These are phyloP conservation scores for Trichosporon sp. DNA, from an alignment of 1,284 basidiomycete species.

Conservation along the genomic window DNA sequence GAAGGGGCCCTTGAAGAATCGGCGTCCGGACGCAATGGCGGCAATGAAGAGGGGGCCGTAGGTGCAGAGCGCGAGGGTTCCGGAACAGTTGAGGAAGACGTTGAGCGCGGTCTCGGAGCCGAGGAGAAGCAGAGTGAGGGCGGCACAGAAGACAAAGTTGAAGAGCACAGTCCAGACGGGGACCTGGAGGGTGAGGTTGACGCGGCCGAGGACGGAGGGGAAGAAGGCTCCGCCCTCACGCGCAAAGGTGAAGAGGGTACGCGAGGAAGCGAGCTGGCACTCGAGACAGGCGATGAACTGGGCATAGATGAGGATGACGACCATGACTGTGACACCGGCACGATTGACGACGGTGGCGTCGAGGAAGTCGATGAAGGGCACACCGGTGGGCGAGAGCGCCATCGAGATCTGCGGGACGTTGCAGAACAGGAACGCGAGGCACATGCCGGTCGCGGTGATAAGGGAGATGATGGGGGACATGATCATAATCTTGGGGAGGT, in stretches of 20 bases:
- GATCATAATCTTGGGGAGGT: constrained; percentile 21
- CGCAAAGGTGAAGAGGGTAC: constrained; percentile 22
- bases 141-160: constrained; percentile 19
- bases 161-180: constrained; percentile 16
- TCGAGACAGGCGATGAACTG: constrained; percentile 22
- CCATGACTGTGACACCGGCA: constrained; percentile 16
- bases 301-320: constrained; percentile 21
- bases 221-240: constrained; percentile 25
- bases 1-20: constrained; percentile 15
- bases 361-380: constrained; percentile 19
- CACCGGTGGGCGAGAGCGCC: constrained; percentile 16
- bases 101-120: constrained; percentile 23
- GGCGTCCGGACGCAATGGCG: not conserved
- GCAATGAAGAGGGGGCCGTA: constrained; percentile 16
- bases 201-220: constrained; percentile 15
- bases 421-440: constrained; percentile 6
- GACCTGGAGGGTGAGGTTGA: constrained; percentile 19
- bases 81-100: constrained; percentile 19
- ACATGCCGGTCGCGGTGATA: constrained; percentile 16
- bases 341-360: not conserved
- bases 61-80: not conserved
- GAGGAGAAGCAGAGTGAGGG: constrained; percentile 19
- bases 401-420: constrained; percentile 16
- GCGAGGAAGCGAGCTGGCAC: constrained; percentile 21
- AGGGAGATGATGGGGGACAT: constrained; percentile 13